Base-by-base conservation (phyloP, 164 flowering plant species). In the Sedum album region DNA sequence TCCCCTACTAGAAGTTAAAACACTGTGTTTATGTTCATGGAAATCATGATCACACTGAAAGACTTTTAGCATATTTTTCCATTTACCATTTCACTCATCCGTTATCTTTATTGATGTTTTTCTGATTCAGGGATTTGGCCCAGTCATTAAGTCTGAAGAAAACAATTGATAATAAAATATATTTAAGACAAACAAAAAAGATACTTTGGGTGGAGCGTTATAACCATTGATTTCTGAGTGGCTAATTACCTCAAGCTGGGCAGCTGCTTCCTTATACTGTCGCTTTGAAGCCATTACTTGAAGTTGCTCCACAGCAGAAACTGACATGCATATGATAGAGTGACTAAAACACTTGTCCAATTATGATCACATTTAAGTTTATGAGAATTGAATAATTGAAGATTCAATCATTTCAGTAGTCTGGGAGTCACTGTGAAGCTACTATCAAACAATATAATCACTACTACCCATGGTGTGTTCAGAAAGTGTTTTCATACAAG, bases 291-390 rank as follows among this genome's bases (percentile, higher is more conserved):
- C 91, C 96, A 92, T 90, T 64, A 85, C 84, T 80, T 95, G 99
- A 73, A 95, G 99, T 74, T 95, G 97, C 76, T 95, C 99, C 74
- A 95, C 93, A 65, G 97, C 99, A 71, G 97, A 92, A 60, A 95
- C 99, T 94, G 85, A 64, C 61, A 76, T 70, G 60, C 39, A 80
- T 21, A 71, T n/a, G 64, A 76, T 68, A 68, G 53, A 23, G 65
- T 42, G 39, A 15, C 69, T 25, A 10, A 49, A 35, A 64, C 36
- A 66, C 20, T 30, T 46, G 15, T n/a, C 35, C 17, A 42, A 36
- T 15, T 33, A 20, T 35, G 17, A 31, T 33, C 66, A 35, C 36
- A 62, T 6, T 9, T 38, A 6, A 38, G 10, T 38, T 38, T 38
- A 6, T 6, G 41, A 38, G 41, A 38, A 6, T 10, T 38, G 10